These are phyloP conservation scores for Kwoniella newhampshirensis DNA, from an alignment of 768 basidiomycete genomes.

Conservation along the genomic window DNA sequence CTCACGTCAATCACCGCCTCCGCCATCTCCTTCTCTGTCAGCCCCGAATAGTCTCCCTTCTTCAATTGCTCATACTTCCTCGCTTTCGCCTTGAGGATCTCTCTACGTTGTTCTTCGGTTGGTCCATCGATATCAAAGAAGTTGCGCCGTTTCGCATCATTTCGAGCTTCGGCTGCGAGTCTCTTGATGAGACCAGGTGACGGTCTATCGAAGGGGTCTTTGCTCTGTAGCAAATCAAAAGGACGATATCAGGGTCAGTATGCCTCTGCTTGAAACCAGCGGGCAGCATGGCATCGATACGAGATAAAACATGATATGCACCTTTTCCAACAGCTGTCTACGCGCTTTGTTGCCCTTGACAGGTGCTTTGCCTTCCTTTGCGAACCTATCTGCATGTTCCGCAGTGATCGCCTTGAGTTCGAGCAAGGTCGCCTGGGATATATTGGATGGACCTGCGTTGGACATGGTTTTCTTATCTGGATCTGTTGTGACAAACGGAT, in stretches of 20 bases:
- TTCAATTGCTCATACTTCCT: constrained; percentile 46
- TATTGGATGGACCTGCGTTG: constrained; percentile 24
- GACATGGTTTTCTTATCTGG: background rate
- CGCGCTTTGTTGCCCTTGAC: constrained; percentile 31
- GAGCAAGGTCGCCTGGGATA: constrained; percentile 43
- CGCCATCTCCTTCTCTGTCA: constrained; percentile 46
- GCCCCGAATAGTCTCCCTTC: constrained; percentile 41
- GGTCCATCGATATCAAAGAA: constrained; percentile 37
- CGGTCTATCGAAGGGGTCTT: constrained; percentile 48
- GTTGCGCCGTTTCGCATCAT: constrained; percentile 38
- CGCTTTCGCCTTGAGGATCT: constrained; percentile 46
- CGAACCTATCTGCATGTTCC: constrained; percentile 46
- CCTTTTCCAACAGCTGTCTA: constrained; percentile 17
- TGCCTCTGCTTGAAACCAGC: no score
- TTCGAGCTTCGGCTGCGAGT: constrained; percentile 46
- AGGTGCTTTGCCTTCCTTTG: constrained; percentile 46
- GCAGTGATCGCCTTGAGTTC: constrained; percentile 50
- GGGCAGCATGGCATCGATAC: no score
- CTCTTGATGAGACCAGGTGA: constrained; percentile 49
- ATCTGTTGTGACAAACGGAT: background rate
- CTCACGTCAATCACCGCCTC: constrained; percentile 51
- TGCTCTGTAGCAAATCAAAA: constrained; percentile 13
- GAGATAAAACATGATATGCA: constrained; percentile 1
- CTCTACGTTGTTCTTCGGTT: constrained; percentile 41
- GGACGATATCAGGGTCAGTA: no score